Evolutionary conservation across 1,284 basidiomycete species (phyloP).

Genomic region (Heterobasidion occidentale): DNA sequence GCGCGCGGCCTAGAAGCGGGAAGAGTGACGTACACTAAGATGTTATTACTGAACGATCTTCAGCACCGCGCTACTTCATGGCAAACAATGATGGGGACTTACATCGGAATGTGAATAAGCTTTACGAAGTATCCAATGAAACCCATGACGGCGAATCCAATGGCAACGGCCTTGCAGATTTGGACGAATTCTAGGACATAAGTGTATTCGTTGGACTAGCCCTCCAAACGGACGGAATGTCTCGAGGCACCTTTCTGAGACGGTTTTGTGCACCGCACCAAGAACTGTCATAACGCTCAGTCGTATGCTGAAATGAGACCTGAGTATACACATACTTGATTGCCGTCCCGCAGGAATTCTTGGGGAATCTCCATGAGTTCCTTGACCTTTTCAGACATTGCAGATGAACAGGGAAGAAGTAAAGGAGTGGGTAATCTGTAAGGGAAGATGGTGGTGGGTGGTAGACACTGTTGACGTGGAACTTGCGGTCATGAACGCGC

Average conservation of each 20-base stretch:
- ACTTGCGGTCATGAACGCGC: neutral
- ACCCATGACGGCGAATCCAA: constrained; percentile 97
- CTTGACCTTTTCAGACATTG: constrained; percentile 85
- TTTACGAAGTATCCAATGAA: constrained; percentile 96
- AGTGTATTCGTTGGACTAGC: constrained; percentile 2
- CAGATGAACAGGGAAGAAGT: constrained; percentile 12
- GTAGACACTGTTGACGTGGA: neutral
- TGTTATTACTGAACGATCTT: constrained; percentile 70
- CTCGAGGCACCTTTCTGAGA: constrained; percentile 75
- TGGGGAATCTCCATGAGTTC: constrained; percentile 91
- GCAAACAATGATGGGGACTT: constrained; percentile 26
- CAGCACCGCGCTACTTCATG: constrained; percentile 8
- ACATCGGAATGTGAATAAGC: constrained; percentile 95
- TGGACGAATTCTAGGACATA: constrained; percentile 74
- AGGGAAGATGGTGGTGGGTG: neutral
- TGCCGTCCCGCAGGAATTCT: constrained; percentile 89
- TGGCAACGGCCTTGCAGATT: constrained; percentile 89
- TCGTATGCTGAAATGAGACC: too few relatives aligned
- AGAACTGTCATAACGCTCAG: constrained; percentile 55
- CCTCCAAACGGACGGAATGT: constrained; percentile 4
- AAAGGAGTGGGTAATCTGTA: neutral
- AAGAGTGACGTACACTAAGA: constrained; percentile 73
- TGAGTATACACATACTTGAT: constrained; percentile 52
- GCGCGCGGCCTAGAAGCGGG: neutral
- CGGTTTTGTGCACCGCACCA: constrained; percentile 97